Conservation (phyloP, 2,329 filamentous ascomycete species). For the Mariannaea sp. region DNA sequence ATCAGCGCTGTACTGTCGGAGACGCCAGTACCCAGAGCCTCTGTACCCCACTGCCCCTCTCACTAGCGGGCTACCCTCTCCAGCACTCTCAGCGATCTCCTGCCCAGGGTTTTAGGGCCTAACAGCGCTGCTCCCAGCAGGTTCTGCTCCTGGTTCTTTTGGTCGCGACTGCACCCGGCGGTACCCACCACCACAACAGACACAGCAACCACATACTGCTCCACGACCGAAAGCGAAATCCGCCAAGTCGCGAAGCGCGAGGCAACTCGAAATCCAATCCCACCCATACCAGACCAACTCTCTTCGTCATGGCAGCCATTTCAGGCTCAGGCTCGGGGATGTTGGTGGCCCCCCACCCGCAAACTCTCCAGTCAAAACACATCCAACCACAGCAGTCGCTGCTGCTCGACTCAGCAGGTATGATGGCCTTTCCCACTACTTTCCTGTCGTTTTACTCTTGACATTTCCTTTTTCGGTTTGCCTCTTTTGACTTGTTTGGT, state of each 20-base stretch:
- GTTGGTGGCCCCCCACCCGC: conserved; percentile 30
- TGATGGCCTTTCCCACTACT: conserved; percentile 22
- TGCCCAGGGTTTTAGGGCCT: not conserved
- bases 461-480: conserved; percentile 3
- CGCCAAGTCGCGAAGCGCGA: conserved; percentile 16
- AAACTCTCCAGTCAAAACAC: conserved; percentile 17
- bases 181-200: conserved; percentile 12
- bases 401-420: conserved; percentile 35
- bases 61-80: conserved; percentile 18
- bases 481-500: not conserved
- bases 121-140: conserved; percentile 7
- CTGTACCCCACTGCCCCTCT: conserved; percentile 31
- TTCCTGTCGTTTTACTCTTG: conserved; percentile 19
- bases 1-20: conserved; percentile 25
- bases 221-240: conserved; percentile 19
- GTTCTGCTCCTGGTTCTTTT: too few relatives aligned
- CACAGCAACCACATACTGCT: not conserved
- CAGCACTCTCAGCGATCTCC: conserved; percentile 7
- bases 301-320: conserved; percentile 33
- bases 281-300: conserved; percentile 2
- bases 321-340: conserved; percentile 30
- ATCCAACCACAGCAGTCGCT: conserved; percentile 30
- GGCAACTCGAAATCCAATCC: too few relatives aligned
- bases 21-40: conserved; percentile 31
- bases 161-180: conserved; percentile 12